Conservation (phyloP, 2,329 filamentous ascomycete species). For the Grosmannia serpens region DNA sequence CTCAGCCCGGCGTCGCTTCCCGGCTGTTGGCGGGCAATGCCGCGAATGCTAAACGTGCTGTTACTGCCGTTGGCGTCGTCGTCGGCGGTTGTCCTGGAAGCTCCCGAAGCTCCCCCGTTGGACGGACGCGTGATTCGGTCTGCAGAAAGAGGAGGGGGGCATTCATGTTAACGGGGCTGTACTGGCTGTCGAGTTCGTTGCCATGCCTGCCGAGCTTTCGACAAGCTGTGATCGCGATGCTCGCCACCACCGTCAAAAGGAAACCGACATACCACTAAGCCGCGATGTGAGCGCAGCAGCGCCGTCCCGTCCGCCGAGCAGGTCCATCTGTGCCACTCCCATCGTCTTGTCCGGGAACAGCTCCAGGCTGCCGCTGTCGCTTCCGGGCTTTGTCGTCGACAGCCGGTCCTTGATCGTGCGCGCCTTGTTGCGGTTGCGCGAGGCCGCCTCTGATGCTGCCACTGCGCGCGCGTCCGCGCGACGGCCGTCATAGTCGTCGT, state of each 20-base stretch:
- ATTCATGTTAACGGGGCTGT: background rate
- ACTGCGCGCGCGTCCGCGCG: slow-evolving; percentile 13
- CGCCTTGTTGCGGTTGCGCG: slow-evolving; percentile 31
- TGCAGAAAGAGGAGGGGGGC: background rate
- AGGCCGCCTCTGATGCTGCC: slow-evolving; percentile 11
- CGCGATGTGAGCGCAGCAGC: slow-evolving; percentile 15
- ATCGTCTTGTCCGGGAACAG: slow-evolving; percentile 36
- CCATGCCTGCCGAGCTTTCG: background rate
- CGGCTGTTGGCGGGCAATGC: slow-evolving; percentile 36
- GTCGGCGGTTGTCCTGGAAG: slow-evolving; percentile 1
- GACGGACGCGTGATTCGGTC: background rate
- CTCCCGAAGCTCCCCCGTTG: background rate
- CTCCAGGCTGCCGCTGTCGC: slow-evolving; percentile 29
- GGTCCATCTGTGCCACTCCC: slow-evolving; percentile 23
- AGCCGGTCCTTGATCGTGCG: slow-evolving; percentile 32
- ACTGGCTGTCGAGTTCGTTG: background rate
- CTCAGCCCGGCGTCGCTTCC: slow-evolving; percentile 37
- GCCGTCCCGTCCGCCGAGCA: slow-evolving; percentile 13
- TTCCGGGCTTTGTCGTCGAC: slow-evolving; percentile 28
- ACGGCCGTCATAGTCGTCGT: slow-evolving; percentile 17
- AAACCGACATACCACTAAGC: slow-evolving; percentile 14
- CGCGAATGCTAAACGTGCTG: slow-evolving; percentile 43
- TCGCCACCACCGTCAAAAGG: background rate
- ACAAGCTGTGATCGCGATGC: background rate
- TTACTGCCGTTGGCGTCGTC: slow-evolving; percentile 17